A percentile compares a stretch with the other conserved stretches of the same genome.
phyloP scores from a whole-genome alignment of 2,329 filamentous ascomycete species.

The Xylariaceae sp. region DNA sequence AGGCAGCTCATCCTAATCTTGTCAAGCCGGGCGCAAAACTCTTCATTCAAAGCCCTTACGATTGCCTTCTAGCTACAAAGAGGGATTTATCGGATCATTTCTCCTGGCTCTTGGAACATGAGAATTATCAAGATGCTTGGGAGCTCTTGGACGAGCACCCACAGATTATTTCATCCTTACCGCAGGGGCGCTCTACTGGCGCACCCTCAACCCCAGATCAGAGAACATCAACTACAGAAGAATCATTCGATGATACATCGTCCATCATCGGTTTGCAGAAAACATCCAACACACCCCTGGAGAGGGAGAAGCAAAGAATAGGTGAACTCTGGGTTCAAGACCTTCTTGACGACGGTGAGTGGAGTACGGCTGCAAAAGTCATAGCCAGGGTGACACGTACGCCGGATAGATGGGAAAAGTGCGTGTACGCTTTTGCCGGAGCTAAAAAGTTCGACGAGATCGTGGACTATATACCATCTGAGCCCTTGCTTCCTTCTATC shows the following conservation, averaged over 20 bases:
- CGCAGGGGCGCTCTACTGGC: constrained; percentile 39
- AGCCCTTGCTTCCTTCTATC: constrained; percentile 73
- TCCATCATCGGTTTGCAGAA: constrained; percentile 60
- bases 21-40: constrained; percentile 62
- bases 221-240: constrained; percentile 42
- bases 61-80: constrained; percentile 89
- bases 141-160: constrained; percentile 84
- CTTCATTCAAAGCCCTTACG: constrained; percentile 94
- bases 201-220: constrained; percentile 40
- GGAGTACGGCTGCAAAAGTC: constrained; percentile 72
- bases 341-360: constrained; percentile 69
- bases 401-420: constrained; percentile 85
- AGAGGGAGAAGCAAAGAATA: constrained; percentile 84
- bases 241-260: constrained; percentile 72
- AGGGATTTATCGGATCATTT: constrained; percentile 83
- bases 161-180: constrained; percentile 53
- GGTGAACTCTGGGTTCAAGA: constrained; percentile 93
- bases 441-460: constrained; percentile 88
- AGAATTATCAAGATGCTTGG: constrained; percentile 83
- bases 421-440: constrained; percentile 88
- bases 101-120: constrained; percentile 76
- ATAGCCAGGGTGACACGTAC: constrained; percentile 80
- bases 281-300: constrained; percentile 60
- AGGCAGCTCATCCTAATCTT: constrained; percentile 50
- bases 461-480: constrained; percentile 73